Base-by-base conservation (phyloP, 2,329 filamentous ascomycete genomes). In the Fusarium cyanostomum region DNA sequence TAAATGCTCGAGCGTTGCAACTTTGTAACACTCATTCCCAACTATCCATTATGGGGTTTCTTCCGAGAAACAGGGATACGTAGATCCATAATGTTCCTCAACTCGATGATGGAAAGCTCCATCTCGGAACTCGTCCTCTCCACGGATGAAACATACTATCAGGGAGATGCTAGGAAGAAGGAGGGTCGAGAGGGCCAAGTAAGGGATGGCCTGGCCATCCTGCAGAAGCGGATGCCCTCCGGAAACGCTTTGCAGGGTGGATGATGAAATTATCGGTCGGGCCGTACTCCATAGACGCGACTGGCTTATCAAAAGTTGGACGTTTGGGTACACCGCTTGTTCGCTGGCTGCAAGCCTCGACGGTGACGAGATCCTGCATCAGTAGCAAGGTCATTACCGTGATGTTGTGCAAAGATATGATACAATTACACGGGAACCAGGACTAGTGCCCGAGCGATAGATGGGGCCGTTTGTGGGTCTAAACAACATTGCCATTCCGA, bases 71-170 rank as follows among this genome's bases (percentile, higher is more conserved):
- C 58, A 62, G 34, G 59, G 52, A 51, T 48, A 12, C 15, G 45
- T 37, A 15, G 44, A 61, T 61, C 57, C 52, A 48, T 48, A 35
- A 45, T 33, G 13, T 42, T 44, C 41, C 16, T 34, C 33, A 26
- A 33, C 26, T 21, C 18, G 41, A 54, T 58, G 27, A 43, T 34
- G 33, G 42, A 52, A 52, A 54, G 38, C 39, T 57, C 41, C 50
- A 52, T 67, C 54, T 60, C 37, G 44, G 45, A 45, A 43, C 38
- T 45, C 35, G 13, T 37, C 37, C 10, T 26, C 51, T 38, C 59
- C 55, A 62, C 54, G 57, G 45, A 62, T 66, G 67, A 66, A 67
- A 64, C 67, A 66, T 39, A 52, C 37, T 52, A 51, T 16, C 39
- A 56, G 54, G 56, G 24, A 56, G 27, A 49, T 21, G 42, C 56